Evolutionary conservation across 352 stramenopile genomes (phyloP).

Genomic region (Blastocystis hominis): DNA sequence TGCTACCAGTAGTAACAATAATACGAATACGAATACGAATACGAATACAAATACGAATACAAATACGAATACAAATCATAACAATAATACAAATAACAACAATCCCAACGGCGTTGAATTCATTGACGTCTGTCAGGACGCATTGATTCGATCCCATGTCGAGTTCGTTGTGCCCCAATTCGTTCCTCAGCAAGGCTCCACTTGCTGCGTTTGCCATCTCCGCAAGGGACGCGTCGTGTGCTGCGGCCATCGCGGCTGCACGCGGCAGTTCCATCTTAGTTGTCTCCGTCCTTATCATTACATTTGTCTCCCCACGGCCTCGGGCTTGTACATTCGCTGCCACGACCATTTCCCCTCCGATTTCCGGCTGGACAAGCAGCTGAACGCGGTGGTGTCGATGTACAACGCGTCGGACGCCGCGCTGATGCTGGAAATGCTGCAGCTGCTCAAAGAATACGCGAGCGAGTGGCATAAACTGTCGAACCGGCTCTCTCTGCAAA

Average conservation of each 20-base stretch:
- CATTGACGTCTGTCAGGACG: not conserved
- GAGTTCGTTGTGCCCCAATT: not conserved
- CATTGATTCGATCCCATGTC: not conserved
- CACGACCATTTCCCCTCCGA: not conserved
- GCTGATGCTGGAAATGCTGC: not conserved
- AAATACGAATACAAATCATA: too few relatives aligned
- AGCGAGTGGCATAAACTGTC: not conserved
- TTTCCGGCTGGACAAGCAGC: not conserved
- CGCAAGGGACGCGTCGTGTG: not conserved
- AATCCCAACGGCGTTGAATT: not conserved
- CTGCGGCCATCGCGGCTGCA: not conserved
- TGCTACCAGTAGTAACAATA: too few relatives aligned
- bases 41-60: too few relatives aligned
- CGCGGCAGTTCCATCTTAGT: not conserved
- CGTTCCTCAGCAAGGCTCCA: not conserved
- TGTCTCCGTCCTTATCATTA: not conserved
- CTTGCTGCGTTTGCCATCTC: not conserved
- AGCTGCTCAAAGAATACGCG: not conserved
- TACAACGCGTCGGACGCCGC: not conserved
- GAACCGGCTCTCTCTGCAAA: not conserved
- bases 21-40: too few relatives aligned
- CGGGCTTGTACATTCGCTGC: slow-evolving; percentile 2
- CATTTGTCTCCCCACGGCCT: not conserved
- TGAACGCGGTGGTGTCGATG: not conserved
- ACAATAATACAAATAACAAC: too few relatives aligned